Conservation (phyloP, 371 early-diverging fungal genomes). For the Mucor plumbeus region DNA sequence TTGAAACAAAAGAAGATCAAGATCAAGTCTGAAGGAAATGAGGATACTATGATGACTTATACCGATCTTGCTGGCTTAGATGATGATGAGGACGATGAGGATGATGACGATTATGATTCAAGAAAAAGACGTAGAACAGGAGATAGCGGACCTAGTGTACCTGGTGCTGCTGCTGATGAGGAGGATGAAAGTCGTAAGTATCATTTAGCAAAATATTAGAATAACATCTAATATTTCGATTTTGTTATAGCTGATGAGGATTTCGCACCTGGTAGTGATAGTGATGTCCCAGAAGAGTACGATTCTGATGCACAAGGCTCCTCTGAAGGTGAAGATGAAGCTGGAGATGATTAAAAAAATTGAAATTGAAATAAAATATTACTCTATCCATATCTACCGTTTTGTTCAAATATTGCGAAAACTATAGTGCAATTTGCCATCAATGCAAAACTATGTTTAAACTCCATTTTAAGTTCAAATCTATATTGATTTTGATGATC, state of each 20-base stretch:
- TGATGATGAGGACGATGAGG: conserved; percentile 56
- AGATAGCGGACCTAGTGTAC: conserved; percentile 32
- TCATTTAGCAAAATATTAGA: too few relatives aligned
- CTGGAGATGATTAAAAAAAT: conserved; percentile 3
- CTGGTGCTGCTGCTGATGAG: conserved; percentile 54
- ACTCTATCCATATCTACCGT: neutral
- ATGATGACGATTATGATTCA: conserved; percentile 35
- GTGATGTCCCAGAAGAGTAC: conserved; percentile 92
- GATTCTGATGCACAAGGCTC: conserved; percentile 73
- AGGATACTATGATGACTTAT: conserved; percentile 63
- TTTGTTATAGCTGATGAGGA: conserved; percentile 79
- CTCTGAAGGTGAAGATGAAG: conserved; percentile 45
- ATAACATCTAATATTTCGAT: neutral
- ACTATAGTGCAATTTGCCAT: too few relatives aligned
- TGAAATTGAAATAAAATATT: neutral
- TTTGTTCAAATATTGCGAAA: too few relatives aligned
- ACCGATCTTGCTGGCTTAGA: conserved; percentile 67
- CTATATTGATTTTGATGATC: too few relatives aligned
- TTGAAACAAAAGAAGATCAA: conserved; percentile 83
- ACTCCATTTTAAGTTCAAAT: too few relatives aligned
- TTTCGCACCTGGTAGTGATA: conserved; percentile 83
- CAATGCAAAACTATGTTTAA: too few relatives aligned
- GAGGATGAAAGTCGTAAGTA: conserved; percentile 71
- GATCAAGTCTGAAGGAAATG: conserved; percentile 77
- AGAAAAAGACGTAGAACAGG: conserved; percentile 54